Conservation (phyloP, 2,329 filamentous ascomycete species). For the Nigrograna mackinnonii region DNA sequence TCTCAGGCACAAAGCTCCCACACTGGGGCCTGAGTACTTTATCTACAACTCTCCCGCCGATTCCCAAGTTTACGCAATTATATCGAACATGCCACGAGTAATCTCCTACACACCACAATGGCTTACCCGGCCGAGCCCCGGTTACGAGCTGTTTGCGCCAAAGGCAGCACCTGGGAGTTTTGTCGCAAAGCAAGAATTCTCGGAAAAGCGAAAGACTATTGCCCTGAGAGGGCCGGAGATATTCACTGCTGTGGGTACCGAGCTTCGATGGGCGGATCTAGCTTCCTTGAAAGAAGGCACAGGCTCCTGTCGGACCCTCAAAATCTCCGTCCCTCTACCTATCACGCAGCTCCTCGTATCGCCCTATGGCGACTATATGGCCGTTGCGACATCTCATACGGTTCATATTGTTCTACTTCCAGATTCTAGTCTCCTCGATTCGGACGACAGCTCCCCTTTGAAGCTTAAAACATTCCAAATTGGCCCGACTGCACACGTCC, state of each 20-base stretch:
- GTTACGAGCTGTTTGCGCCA: constrained; percentile 74
- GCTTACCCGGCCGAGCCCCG: constrained; percentile 78
- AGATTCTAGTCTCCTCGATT: constrained; percentile 74
- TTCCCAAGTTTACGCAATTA: too few species aligned
- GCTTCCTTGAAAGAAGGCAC: constrained; percentile 70
- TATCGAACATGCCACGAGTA: constrained; percentile 79
- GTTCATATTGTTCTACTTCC: constrained; percentile 87
- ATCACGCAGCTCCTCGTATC: constrained; percentile 87
- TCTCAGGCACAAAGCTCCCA: too few species aligned
- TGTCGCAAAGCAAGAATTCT: constrained; percentile 23
- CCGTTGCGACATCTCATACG: constrained; percentile 84
- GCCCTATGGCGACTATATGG: constrained; percentile 78
- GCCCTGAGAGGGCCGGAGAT: constrained; percentile 83
- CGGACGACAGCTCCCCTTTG: constrained; percentile 68
- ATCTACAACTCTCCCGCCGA: too few species aligned
- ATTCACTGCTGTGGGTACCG: constrained; percentile 84
- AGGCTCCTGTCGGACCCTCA: constrained; percentile 56
- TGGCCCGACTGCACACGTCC: constrained; percentile 90
- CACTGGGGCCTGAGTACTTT: too few species aligned
- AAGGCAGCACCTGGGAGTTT: constrained; percentile 41
- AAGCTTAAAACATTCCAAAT: constrained; percentile 86
- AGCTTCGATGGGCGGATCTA: constrained; percentile 90
- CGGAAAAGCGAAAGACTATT: constrained; percentile 64
- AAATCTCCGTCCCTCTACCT: constrained; percentile 75
- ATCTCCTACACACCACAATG: constrained; percentile 84